Evolutionary conservation across 371 early-diverging fungal genomes (phyloP).

Genomic region (Cokeromyces recurvatus): DNA sequence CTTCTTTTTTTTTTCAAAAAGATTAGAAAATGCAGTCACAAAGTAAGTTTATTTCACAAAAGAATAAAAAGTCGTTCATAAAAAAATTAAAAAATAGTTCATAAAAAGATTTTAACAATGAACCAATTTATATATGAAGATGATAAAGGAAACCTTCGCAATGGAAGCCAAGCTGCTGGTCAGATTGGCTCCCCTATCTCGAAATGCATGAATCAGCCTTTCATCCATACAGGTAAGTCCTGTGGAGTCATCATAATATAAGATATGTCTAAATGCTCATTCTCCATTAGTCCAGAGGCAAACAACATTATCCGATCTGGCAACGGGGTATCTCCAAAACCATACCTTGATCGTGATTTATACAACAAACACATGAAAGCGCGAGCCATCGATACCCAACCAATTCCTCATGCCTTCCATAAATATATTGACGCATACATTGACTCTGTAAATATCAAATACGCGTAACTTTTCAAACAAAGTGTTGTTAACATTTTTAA

Average conservation of each 20-base stretch:
- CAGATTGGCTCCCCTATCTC: too few species aligned
- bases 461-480: too few species aligned
- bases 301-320: constrained; percentile 4
- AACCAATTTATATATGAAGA: too few species aligned
- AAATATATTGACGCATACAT: constrained; percentile 1
- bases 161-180: too few species aligned
- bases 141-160: too few species aligned
- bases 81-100: too few species aligned
- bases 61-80: too few species aligned
- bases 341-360: not conserved
- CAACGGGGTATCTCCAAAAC: constrained; percentile 1
- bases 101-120: too few species aligned
- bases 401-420: not conserved
- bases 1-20: too few species aligned
- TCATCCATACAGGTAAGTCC: constrained; percentile 8
- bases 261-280: constrained; percentile 2
- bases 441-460: constrained; percentile 1
- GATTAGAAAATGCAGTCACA: too few species aligned
- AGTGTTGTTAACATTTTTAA: not conserved
- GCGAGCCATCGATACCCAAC: not conserved
- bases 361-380: constrained; percentile 1
- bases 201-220: too few species aligned
- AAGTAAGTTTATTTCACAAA: too few species aligned
- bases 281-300: constrained; percentile 3
- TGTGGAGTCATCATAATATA: not conserved